Base-by-base conservation (phyloP, 78 protist genomes). In the Creolimax fragrantissima region DNA sequence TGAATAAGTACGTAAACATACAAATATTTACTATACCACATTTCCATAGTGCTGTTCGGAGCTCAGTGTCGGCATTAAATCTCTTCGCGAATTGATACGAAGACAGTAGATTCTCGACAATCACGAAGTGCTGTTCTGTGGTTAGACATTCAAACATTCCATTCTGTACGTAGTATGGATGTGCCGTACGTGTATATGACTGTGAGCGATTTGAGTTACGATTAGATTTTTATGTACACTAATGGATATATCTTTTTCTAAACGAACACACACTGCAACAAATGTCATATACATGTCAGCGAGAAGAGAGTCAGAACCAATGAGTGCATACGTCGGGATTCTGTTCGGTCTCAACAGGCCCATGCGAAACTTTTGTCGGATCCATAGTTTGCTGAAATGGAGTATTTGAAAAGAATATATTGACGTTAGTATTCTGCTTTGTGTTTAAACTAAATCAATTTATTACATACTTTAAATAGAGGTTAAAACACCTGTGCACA, bases 41-140 rank as follows among this genome's bases (percentile, higher is more conserved):
- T 66, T 90, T 74, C 92, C 92, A 90, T 36, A 90, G 47, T 3
- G 88, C 3, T 2, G 92, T 90, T 35, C 92, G 43, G 11, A 90
- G 47, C 2, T 90, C 88, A 2, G 4, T 2, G 86, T 90, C 74
- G 41, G 58, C 88, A 41, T 90, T 90, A 44, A 90, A 90, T 3
- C 5, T 7, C 35, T 35, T n/a, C 42, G 92, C 92, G 43, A 90
- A 90, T n/a, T 74, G 67, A 41, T 74, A 36, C 35, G 88, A 3
- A 24, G 39, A 35, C 3, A 3, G 37, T 17, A 90, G 86, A 41
- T 84, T 67, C 42, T 74, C 92, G 2, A 90, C 88, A 2, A 90
- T n/a, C 35, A 74, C 32, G 35, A 66, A 4, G 3, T 39, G 17
- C 67, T 47, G 85, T 5, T 3, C 39, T n/a, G 86, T 5, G 36